Percentiles rank a stretch among this genome's conserved stretches.
phyloP scores from a whole-genome alignment of 371 early-diverging fungal species.

The Funneliformis caledonium region DNA sequence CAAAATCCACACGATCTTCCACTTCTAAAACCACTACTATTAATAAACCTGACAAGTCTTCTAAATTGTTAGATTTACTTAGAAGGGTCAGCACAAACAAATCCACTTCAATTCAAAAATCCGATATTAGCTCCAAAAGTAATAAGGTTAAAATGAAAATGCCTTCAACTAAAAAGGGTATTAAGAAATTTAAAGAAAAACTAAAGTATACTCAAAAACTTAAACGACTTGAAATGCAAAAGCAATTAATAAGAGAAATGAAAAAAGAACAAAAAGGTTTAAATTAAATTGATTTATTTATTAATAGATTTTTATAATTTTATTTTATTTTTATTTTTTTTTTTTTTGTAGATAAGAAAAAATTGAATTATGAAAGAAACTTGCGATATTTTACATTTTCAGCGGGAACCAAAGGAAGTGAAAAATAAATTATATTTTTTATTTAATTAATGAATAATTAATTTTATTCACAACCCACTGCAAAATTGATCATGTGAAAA shows the following conservation, averaged over 20 bases:
- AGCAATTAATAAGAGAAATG: neutral
- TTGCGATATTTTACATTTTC: conserved; percentile 6
- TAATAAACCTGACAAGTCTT: neutral
- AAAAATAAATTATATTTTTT: neutral
- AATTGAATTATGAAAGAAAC: conserved; percentile 4
- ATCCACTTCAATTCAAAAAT: neutral
- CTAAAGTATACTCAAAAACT: neutral
- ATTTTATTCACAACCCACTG: neutral
- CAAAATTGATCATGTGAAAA: neutral
- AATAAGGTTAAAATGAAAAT: neutral
- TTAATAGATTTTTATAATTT: neutral
- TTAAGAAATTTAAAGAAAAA: conserved; percentile 20
- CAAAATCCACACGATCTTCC: neutral
- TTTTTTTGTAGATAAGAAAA: neutral
- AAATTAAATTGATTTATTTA: neutral
- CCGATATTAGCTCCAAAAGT: neutral
- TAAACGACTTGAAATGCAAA: neutral
- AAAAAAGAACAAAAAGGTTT: neutral
- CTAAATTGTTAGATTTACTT: neutral
- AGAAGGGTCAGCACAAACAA: neutral
- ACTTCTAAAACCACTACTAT: neutral
- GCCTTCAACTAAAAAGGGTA: neutral
- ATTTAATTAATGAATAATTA: neutral
- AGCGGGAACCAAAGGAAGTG: too few species aligned
- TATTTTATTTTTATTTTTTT: neutral